Conservation (phyloP, 2,329 filamentous ascomycete species). For the Trichoderma guizhouense region DNA sequence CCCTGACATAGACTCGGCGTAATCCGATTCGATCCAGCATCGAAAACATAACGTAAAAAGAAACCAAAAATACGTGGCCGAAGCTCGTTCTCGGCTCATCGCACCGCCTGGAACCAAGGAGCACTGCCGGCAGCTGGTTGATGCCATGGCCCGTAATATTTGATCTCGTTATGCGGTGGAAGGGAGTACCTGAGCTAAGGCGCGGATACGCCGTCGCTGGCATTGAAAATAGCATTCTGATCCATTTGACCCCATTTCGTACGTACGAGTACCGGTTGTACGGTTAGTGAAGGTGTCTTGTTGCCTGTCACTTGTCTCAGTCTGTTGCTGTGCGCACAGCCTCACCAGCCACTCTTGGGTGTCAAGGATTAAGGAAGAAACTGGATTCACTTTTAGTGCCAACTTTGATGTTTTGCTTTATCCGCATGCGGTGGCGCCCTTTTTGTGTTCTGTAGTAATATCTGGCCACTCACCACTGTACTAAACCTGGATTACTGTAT, state of each 20-base stretch:
- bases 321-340: not conserved
- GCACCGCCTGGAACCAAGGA: not conserved
- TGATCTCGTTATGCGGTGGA: not conserved
- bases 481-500: not conserved
- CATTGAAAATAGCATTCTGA: not conserved
- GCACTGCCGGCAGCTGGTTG: conserved; percentile 7
- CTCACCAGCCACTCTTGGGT: not conserved
- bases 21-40: conserved; percentile 11
- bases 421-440: not conserved
- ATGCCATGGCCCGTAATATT: conserved; percentile 3
- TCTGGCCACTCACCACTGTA: not conserved
- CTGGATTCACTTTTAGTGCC: not conserved
- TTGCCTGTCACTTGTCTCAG: too few relatives aligned
- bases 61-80: conserved; percentile 9
- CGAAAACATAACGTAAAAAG: conserved; percentile 11
- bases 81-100: conserved; percentile 2
- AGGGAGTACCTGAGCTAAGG: not conserved
- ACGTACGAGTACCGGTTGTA: not conserved
- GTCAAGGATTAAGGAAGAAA: not conserved
- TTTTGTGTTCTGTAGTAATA: not conserved
- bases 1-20: conserved; percentile 7
- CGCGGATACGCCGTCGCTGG: not conserved
- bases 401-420: not conserved
- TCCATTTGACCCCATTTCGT: not conserved
- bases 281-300: not conserved